These are phyloP conservation scores for Prunus davidiana DNA, from an alignment of 306 rosid genomes.

Conservation along the genomic window DNA sequence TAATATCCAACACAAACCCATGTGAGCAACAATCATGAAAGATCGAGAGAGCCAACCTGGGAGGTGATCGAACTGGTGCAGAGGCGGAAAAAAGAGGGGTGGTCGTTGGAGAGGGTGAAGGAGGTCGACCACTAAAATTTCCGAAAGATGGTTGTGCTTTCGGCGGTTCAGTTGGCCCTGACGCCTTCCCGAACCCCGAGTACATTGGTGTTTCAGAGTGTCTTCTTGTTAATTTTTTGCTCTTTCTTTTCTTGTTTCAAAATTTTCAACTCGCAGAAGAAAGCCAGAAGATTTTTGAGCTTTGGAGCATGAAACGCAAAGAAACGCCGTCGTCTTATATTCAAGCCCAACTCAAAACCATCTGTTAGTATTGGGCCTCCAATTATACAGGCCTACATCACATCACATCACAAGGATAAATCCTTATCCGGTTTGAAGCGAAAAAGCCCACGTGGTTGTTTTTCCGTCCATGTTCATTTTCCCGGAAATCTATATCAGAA, in stretches of 20 bases:
- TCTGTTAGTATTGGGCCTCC: not conserved
- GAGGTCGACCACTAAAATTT: constrained; percentile 23
- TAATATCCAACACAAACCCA: not conserved
- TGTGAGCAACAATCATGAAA: not conserved
- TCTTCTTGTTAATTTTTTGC: constrained; percentile 5
- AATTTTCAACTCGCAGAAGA: not conserved
- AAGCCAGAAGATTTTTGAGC: not conserved
- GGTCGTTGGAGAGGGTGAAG: constrained; percentile 26
- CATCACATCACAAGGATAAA: not conserved
- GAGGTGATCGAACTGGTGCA: not conserved
- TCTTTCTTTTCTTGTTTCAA: not conserved
- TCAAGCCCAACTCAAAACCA: not conserved
- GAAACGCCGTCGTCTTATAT: not conserved
- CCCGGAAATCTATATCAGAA: not conserved
- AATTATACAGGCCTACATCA: not conserved
- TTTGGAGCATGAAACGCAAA: not conserved
- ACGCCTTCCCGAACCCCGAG: constrained; percentile 47
- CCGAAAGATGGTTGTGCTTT: constrained; percentile 42
- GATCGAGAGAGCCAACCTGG: not conserved
- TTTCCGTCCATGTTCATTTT: constrained; percentile 45
- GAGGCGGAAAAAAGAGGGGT: constrained; percentile 13
- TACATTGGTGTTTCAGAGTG: constrained; percentile 16
- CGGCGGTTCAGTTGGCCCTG: constrained; percentile 55
- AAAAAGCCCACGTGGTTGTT: constrained; percentile 3
- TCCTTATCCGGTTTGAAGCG: too few species aligned